Evolutionary conservation across 1,284 basidiomycete genomes (phyloP).

Genomic region (Inonotus hispidus): DNA sequence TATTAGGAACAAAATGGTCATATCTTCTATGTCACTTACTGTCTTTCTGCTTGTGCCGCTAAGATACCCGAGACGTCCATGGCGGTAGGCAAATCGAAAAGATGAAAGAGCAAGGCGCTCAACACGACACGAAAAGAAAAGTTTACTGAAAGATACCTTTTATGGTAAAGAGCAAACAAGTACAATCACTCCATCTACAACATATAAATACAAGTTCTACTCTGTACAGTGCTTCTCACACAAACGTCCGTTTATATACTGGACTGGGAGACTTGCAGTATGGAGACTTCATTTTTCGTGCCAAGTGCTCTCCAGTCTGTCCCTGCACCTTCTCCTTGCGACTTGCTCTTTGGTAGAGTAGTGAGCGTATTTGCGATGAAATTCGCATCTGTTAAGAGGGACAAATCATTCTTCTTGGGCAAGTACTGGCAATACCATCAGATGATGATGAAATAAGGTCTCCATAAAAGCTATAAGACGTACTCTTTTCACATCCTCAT

Average conservation of each 20-base stretch:
- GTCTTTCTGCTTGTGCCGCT: conserved; percentile 61
- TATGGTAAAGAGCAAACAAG: background rate
- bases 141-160: background rate
- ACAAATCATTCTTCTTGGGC: conserved; percentile 78
- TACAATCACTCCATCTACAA: background rate
- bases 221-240: background rate
- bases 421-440: conserved; percentile 46
- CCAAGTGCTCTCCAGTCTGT: conserved; percentile 80
- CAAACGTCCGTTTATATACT: background rate
- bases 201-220: background rate
- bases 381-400: conserved; percentile 83
- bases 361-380: conserved; percentile 80
- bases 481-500: conserved; percentile 76
- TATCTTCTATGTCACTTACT: conserved; percentile 33
- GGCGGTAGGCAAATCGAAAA: background rate
- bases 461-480: conserved; percentile 23
- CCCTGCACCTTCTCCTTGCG: conserved; percentile 56
- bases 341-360: conserved; percentile 52
- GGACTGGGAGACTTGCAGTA: background rate
- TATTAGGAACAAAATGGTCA: background rate
- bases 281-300: conserved; percentile 37
- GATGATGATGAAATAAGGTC: background rate
- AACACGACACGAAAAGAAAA: background rate
- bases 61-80: conserved; percentile 83
- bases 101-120: background rate